phyloP scores from a whole-genome alignment of 768 basidiomycete species.

The Jaapia argillacea region DNA sequence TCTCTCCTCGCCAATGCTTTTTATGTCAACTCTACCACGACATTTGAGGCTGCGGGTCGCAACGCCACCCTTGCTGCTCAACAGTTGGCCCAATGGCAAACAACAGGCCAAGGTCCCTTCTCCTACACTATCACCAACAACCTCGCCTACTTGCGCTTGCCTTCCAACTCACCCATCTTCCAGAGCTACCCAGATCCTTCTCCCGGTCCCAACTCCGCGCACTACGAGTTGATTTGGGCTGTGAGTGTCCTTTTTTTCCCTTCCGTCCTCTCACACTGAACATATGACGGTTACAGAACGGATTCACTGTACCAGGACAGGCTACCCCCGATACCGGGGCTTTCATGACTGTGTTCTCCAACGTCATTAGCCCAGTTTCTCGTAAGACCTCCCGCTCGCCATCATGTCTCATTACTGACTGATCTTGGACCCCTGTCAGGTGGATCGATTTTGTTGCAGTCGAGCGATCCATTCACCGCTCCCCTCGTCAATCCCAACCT shows the following conservation, averaged over 20 bases:
- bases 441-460: conserved; percentile 28
- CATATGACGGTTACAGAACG: too few species aligned
- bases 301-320: background rate
- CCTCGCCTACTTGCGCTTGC: conserved; percentile 6
- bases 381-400: conserved; percentile 3
- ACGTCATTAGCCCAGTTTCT: conserved; percentile 6
- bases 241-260: too few species aligned
- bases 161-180: conserved; percentile 2
- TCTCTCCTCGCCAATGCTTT: conserved; percentile 5
- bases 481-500: conserved; percentile 43
- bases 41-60: conserved; percentile 5
- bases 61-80: conserved; percentile 2
- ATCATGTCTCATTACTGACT: background rate
- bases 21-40: conserved; percentile 7
- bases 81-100: conserved; percentile 6
- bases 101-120: conserved; percentile 6
- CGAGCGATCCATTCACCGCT: conserved; percentile 32
- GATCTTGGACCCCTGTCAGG: conserved; percentile 16
- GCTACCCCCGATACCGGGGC: background rate
- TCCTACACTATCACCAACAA: conserved; percentile 3
- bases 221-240: conserved; percentile 8
- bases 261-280: too few species aligned
- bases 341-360: conserved; percentile 4
- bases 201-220: conserved; percentile 9
- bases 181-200: conserved; percentile 6